These are phyloP conservation scores for Prototheca cutis DNA, from an alignment of 163 green algal species.

Conservation along the genomic window DNA sequence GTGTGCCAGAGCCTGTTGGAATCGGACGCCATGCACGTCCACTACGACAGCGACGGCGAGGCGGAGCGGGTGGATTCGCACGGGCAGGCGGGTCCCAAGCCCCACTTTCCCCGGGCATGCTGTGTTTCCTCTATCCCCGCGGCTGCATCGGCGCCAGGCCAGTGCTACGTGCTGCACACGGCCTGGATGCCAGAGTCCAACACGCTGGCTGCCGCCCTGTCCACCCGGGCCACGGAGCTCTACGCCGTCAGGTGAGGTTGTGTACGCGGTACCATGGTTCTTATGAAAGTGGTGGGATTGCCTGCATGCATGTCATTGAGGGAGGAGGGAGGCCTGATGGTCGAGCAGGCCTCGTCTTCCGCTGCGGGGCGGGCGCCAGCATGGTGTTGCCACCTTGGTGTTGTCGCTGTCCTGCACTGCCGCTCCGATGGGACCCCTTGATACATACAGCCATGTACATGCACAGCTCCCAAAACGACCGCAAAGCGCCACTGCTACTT, in stretches of 20 bases:
- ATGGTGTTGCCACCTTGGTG: not conserved
- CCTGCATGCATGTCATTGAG: too few relatives aligned
- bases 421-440: too few relatives aligned
- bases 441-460: too few relatives aligned
- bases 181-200: not conserved
- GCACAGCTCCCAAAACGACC: too few relatives aligned
- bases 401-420: too few relatives aligned
- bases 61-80: not conserved
- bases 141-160: slow-evolving; percentile 12
- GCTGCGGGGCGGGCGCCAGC: not conserved
- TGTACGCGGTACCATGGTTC: too few relatives aligned
- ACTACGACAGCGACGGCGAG: not conserved
- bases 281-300: too few relatives aligned
- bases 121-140: slow-evolving; percentile 8
- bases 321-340: too few relatives aligned
- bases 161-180: slow-evolving; percentile 23
- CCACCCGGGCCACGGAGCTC: slow-evolving; percentile 20
- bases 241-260: too few relatives aligned
- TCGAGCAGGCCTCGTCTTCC: too few relatives aligned
- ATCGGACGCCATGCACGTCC: not conserved
- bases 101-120: not conserved
- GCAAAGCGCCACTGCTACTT: too few relatives aligned
- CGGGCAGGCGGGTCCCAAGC: not conserved
- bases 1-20: too few relatives aligned
- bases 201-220: slow-evolving; percentile 19